Percentiles rank a stretch among this genome's conserved stretches.
Conservation (phyloP, 1,139 yeast species). For the Candida sanyaensis region DNA sequence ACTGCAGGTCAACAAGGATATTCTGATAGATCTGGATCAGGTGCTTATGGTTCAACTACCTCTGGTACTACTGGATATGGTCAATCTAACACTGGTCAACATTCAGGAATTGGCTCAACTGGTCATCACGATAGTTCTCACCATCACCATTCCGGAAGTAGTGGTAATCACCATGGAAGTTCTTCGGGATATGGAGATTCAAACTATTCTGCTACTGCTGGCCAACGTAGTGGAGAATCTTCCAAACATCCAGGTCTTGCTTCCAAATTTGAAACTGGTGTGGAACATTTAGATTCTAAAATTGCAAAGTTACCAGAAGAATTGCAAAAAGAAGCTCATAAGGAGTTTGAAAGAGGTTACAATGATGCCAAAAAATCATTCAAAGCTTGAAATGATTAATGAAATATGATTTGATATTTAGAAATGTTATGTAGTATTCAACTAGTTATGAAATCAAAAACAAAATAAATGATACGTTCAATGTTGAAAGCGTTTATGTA, state of each 20-base stretch:
- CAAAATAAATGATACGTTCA: neutral
- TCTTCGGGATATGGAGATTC: constrained; percentile 2
- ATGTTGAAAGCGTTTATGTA: too few species aligned
- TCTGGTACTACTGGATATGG: neutral
- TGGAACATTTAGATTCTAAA: constrained; percentile 26
- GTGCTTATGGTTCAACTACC: constrained; percentile 2
- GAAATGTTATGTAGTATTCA: neutral
- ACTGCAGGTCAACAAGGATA: constrained; percentile 1
- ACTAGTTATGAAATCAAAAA: neutral
- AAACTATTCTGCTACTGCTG: neutral
- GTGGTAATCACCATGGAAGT: neutral
- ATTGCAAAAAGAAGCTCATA: constrained; percentile 35
- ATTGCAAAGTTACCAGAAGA: constrained; percentile 32
- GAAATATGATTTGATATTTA: neutral
- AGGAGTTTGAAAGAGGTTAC: constrained; percentile 37
- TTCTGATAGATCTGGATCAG: neutral
- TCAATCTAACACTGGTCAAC: neutral
- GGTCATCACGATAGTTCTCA: constrained; percentile 5
- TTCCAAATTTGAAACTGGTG: constrained; percentile 4
- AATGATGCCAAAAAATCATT: constrained; percentile 26
- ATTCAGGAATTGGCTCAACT: constrained; percentile 8
- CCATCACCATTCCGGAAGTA: neutral
- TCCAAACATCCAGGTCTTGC: constrained; percentile 3
- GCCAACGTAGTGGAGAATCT: neutral
- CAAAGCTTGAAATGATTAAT: neutral